Evolutionary conservation across 2,329 filamentous ascomycete species (phyloP).

Genomic region (Ramularia endophylla): DNA sequence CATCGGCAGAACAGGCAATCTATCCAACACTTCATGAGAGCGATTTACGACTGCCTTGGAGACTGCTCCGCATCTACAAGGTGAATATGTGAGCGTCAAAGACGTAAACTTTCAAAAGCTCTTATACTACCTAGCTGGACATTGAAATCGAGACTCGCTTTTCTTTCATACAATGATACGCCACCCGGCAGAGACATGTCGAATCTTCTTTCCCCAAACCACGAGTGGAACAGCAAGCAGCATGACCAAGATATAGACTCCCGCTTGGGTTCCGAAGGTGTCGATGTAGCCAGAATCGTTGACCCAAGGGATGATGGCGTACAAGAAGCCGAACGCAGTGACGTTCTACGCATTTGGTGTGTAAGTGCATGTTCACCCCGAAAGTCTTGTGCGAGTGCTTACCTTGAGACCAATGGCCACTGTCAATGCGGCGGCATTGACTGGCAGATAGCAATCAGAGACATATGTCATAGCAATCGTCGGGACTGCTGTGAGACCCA

Average conservation of each 20-base stretch:
- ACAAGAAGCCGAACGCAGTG: slow-evolving; percentile 44
- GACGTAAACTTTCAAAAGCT: too few species aligned
- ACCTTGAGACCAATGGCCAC: slow-evolving; percentile 33
- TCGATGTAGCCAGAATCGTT: slow-evolving; percentile 31
- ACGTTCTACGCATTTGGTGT: slow-evolving; percentile 30
- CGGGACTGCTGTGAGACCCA: too few species aligned
- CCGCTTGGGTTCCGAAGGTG: slow-evolving; percentile 35
- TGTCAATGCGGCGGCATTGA: slow-evolving; percentile 34
- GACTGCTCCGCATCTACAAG: too few species aligned
- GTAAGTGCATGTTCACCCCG: not conserved
- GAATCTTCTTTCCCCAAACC: slow-evolving; percentile 28
- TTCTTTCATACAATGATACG: too few species aligned
- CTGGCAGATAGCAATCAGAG: too few species aligned
- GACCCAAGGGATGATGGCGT: slow-evolving; percentile 42
- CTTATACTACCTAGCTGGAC: too few species aligned
- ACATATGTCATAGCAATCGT: too few species aligned
- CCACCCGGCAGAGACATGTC: slow-evolving; percentile 33
- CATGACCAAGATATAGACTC: slow-evolving; percentile 33
- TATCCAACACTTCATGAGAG: too few species aligned
- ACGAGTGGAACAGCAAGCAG: slow-evolving; percentile 28
- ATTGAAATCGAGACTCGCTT: too few species aligned
- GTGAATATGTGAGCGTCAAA: too few species aligned
- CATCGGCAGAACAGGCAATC: too few species aligned
- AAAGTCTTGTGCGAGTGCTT: not conserved
- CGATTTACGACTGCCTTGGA: too few species aligned